A percentile compares a stretch with the other conserved stretches of the same genome.
Conservation (phyloP, 352 stramenopile genomes). For the Pythium coloratum region DNA sequence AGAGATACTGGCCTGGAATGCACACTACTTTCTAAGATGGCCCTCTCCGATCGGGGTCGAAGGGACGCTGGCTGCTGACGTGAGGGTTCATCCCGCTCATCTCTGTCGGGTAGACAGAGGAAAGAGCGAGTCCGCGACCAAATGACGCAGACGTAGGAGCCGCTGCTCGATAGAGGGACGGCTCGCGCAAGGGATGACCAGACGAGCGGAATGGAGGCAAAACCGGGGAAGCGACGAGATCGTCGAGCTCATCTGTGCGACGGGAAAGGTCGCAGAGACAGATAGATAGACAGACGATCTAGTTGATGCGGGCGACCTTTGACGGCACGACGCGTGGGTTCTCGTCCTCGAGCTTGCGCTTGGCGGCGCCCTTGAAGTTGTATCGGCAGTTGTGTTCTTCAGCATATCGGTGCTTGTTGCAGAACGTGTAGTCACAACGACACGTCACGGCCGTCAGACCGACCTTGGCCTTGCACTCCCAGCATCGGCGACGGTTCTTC, state of each 20-base stretch:
- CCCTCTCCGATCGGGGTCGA: neutral
- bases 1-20: conserved; percentile 13
- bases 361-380: conserved; percentile 85
- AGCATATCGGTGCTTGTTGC: conserved; percentile 86
- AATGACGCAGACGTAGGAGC: conserved; percentile 3
- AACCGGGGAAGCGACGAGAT: conserved; percentile 14
- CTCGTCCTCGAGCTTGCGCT: conserved; percentile 80
- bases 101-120: neutral
- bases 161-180: neutral
- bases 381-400: conserved; percentile 88
- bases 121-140: conserved; percentile 11
- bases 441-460: conserved; percentile 85
- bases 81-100: conserved; percentile 4
- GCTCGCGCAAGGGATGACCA: neutral
- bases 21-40: conserved; percentile 30
- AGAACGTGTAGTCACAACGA: conserved; percentile 90
- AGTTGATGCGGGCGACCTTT: conserved; percentile 89
- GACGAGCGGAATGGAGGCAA: conserved; percentile 10
- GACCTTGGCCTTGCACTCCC: conserved; percentile 86
- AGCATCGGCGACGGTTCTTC: conserved; percentile 89
- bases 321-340: conserved; percentile 78
- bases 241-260: neutral
- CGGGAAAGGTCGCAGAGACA: neutral
- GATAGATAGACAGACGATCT: conserved; percentile 12
- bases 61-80: neutral